A percentile compares a stretch with the other conserved stretches of the same genome.
These are phyloP conservation scores for Starmera dryadoides DNA, from an alignment of 805 yeast species.

Conservation along the genomic window DNA sequence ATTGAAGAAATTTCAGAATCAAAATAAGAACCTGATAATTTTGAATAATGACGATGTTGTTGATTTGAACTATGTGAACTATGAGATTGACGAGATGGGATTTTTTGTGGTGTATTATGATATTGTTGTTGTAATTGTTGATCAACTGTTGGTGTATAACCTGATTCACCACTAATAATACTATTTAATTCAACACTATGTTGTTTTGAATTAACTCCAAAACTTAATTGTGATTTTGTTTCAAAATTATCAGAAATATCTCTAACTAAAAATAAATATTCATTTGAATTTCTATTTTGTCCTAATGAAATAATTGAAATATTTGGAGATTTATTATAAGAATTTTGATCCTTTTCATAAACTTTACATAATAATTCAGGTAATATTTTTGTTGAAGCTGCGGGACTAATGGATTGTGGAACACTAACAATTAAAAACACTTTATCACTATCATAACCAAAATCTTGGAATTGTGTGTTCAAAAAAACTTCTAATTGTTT, in stretches of 20 bases:
- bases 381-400: not conserved
- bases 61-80: not conserved
- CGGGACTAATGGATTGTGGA: not conserved
- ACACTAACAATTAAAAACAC: not conserved
- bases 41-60: not conserved
- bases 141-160: not conserved
- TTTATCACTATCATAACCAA: not conserved
- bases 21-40: not conserved
- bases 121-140: no score
- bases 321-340: slow-evolving; percentile 23
- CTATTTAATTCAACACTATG: slow-evolving; percentile 1
- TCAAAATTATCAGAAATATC: slow-evolving; percentile 23
- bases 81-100: no score
- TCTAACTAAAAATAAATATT: slow-evolving; percentile 23
- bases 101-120: not conserved
- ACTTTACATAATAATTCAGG: not conserved
- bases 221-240: slow-evolving; percentile 20
- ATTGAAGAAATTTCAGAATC: slow-evolving; percentile 1
- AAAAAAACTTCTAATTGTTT: slow-evolving; percentile 23
- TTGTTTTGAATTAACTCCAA: slow-evolving; percentile 2
- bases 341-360: slow-evolving; percentile 20
- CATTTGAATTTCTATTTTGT: slow-evolving; percentile 19
- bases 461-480: slow-evolving; percentile 1
- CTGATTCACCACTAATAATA: slow-evolving; percentile 4
- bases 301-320: slow-evolving; percentile 1